Base-by-base conservation (phyloP, 2,329 filamentous ascomycete species). In the Domatiomyces globalis region DNA sequence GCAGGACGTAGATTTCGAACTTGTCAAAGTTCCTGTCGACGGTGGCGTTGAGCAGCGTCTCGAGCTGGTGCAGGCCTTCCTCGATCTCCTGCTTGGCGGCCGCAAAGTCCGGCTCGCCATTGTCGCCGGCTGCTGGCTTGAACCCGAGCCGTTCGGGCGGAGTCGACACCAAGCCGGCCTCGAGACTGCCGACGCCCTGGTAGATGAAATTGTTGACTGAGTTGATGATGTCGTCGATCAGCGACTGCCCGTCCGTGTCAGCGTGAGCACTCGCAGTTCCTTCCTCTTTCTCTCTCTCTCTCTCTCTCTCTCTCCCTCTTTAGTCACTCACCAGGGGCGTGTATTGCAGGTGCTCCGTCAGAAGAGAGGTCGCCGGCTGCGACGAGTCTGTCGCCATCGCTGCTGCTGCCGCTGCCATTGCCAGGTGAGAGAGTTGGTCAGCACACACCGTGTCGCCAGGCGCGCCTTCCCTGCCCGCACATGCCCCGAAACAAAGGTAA, bases 221-320 rank as follows among this genome's bases (percentile, higher is more conserved):
- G 73, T 96, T 95, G 72, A 96, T 95, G 61, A 96, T 89, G 70
- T 96, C 90, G 78, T 98, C 92, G 63, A 98, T 84, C 43, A 98
- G 80, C 55, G 85, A 85, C 89, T 95, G 62, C 22, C 22, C 22
- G 22, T 7, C 27, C 12, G n/a, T 18, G 48, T 59, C 48, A 60
- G 55, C 46, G 43, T 5, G 22, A 25, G 22, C 22, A 25, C 22
- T 25, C 22, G 22, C 22, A 3, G 22, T 25, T 6, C 6, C 22
- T 25, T 6, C 6, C 22, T 25, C 22, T 25, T 6, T 25, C 22
- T 25, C 22, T 25, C 6, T 25, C 22, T 25, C 22, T 5, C 33
- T 15, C 10, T 10, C 4, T 4, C 33, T 2, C 29, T n/a, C 7
- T 27, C 20, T 52, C 25, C 46, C 25, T 46, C 46, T 44, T 49